Base-by-base conservation (phyloP, 192 early-diverging fungal genomes). In the Backusella morwellensis region DNA sequence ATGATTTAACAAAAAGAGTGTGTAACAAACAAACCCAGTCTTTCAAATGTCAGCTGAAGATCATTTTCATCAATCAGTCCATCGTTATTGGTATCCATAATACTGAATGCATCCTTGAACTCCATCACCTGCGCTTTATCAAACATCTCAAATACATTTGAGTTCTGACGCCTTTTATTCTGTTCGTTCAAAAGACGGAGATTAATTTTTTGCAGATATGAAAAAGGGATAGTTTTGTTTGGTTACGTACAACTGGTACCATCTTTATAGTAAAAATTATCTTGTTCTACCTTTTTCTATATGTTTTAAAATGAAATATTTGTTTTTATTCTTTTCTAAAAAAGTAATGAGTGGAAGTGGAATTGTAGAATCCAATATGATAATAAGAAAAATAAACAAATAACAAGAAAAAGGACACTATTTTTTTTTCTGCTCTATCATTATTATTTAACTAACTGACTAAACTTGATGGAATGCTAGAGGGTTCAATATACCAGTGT, bases 131-230 rank as follows among this genome's bases (percentile, higher is more conserved):
- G 97, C 72, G 93, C 88, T 74, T 95, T 94, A 83, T 97, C 95
- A 87, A 99, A 99, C 88, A 98, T 96, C 54, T 94, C 95, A 86
- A 99, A 99, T n/a, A 97, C 96, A 77, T 97, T 99, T 35, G 95
- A 96, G 89, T 96, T 97, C 78, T 97, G 95, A 69, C 97, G 91
- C 41, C 90, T 93, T 66, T 94, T 92, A 42, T 95, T 92, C 88
- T 96, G 96, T 88, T 47, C 21, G 26, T 32, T 75, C 26, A 26
- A 63, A 71, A 32, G n/a, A 47, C 70, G 41, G 70, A 47, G 70
- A 63, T 35, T 32, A 35, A 67, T 70, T 76, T 40, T 47, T 50
- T 76, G 34, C 32, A 54, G 23, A 34, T 68, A 68, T 76, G 66
- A 42, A 56, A 74, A 71, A 23, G 41, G 19, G 23, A 21, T 29